phyloP scores from a whole-genome alignment of 106 monocot species.

The Platanthera guangdongensis region DNA sequence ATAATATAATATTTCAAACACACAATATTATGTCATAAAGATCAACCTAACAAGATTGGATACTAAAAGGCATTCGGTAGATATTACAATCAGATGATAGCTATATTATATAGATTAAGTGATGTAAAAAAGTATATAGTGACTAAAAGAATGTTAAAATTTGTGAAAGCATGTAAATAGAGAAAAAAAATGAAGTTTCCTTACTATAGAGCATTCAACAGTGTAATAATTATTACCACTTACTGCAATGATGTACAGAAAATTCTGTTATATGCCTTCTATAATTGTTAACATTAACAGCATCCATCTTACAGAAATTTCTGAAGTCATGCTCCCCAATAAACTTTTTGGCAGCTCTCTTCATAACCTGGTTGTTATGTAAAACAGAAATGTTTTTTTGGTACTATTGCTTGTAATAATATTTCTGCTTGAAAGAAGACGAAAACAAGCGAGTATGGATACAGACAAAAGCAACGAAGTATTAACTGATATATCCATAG shows the following conservation, averaged over 20 bases:
- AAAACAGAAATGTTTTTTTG: conserved; percentile 5
- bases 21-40: background rate
- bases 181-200: background rate
- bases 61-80: background rate
- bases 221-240: conserved; percentile 33
- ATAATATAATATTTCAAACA: background rate
- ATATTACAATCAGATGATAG: background rate
- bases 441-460: background rate
- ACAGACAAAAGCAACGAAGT: background rate
- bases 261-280: conserved; percentile 49
- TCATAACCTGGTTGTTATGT: conserved; percentile 65
- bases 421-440: conserved; percentile 1
- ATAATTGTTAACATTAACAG: conserved; percentile 85
- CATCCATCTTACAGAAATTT: conserved; percentile 99
- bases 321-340: conserved; percentile 92
- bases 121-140: background rate
- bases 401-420: background rate
- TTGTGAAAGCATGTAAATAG: background rate
- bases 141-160: background rate
- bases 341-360: conserved; percentile 55
- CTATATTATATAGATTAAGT: background rate
- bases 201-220: background rate
- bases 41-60: background rate
- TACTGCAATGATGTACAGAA: conserved; percentile 42
- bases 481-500: conserved; percentile 54